Evolutionary conservation across 257 asterid genomes (phyloP).

Genomic region (Lantana camara): DNA sequence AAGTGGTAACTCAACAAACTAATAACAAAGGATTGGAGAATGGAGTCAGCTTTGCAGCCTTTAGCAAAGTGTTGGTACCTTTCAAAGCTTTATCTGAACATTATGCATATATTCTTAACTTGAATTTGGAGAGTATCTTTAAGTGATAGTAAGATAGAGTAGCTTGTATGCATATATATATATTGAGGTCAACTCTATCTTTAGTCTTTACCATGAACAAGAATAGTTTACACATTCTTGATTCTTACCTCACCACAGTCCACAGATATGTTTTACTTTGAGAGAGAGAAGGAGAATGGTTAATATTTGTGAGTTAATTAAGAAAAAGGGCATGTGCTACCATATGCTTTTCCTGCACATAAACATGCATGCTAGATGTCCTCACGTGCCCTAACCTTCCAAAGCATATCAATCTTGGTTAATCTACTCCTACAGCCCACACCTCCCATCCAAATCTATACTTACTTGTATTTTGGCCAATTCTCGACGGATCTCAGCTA

Average conservation of each 20-base stretch:
- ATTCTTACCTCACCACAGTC: not conserved
- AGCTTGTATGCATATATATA: too few species aligned
- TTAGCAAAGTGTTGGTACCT: not conserved
- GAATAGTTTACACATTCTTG: not conserved
- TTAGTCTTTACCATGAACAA: not conserved
- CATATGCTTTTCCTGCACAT: slow-evolving; percentile 41
- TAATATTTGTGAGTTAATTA: slow-evolving; percentile 15
- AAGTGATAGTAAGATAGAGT: too few species aligned
- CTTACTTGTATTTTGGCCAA: not conserved
- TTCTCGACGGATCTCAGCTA: too few species aligned
- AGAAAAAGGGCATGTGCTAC: slow-evolving; percentile 32
- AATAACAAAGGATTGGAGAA: not conserved
- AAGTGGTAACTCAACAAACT: not conserved
- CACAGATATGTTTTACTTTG: too few species aligned
- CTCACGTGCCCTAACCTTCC: slow-evolving; percentile 32
- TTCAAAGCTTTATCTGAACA: too few species aligned
- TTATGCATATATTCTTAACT: not conserved
- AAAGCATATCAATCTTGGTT: not conserved
- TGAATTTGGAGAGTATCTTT: too few species aligned
- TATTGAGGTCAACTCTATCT: not conserved
- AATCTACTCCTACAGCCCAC: not conserved
- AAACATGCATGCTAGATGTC: slow-evolving; percentile 48
- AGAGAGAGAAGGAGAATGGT: not conserved
- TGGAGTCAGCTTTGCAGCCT: not conserved
- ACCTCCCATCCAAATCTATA: slow-evolving; percentile 15